These are phyloP conservation scores for Gossypium herbaceum DNA, from an alignment of 345 rosid genomes.

Conservation along the genomic window DNA sequence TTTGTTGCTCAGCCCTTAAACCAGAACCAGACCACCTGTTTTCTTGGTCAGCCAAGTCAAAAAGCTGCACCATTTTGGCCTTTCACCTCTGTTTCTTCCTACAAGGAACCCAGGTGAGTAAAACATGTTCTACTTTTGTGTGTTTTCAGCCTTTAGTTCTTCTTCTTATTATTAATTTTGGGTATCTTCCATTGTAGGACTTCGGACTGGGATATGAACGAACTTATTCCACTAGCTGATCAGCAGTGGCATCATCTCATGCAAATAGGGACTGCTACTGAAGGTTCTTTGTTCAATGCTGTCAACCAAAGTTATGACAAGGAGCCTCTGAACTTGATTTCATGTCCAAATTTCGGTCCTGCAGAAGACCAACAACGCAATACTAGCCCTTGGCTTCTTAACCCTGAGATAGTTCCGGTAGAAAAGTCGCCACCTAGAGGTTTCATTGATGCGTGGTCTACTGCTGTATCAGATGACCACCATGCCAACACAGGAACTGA, in stretches of 20 bases:
- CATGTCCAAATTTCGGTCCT: conserved; percentile 15
- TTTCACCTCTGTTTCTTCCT: conserved; percentile 8
- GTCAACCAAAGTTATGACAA: conserved; percentile 11
- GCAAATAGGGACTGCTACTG: conserved; percentile 8
- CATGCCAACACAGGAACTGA: conserved; percentile 21
- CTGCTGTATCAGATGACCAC: conserved; percentile 26
- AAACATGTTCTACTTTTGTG: neutral
- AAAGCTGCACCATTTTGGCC: conserved; percentile 21
- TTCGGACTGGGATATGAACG: conserved; percentile 36
- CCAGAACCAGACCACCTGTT: conserved; percentile 9
- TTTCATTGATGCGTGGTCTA: conserved; percentile 61
- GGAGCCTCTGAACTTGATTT: conserved; percentile 27
- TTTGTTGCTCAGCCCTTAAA: conserved; percentile 15
- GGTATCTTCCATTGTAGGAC: conserved; percentile 22
- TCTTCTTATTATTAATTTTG: neutral
- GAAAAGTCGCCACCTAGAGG: conserved; percentile 29
- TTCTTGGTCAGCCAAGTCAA: conserved; percentile 14
- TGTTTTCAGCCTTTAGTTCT: neutral
- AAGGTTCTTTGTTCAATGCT: neutral
- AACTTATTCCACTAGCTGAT: conserved; percentile 19
- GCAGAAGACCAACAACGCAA: conserved; percentile 18
- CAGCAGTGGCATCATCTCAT: conserved; percentile 29
- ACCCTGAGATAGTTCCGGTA: conserved; percentile 24
- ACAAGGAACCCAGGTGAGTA: conserved; percentile 32
- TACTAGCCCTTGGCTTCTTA: conserved; percentile 15